A percentile compares a stretch with the other conserved stretches of the same genome.
Conservation (phyloP, 768 basidiomycete genomes). For the Russula olivacea region DNA sequence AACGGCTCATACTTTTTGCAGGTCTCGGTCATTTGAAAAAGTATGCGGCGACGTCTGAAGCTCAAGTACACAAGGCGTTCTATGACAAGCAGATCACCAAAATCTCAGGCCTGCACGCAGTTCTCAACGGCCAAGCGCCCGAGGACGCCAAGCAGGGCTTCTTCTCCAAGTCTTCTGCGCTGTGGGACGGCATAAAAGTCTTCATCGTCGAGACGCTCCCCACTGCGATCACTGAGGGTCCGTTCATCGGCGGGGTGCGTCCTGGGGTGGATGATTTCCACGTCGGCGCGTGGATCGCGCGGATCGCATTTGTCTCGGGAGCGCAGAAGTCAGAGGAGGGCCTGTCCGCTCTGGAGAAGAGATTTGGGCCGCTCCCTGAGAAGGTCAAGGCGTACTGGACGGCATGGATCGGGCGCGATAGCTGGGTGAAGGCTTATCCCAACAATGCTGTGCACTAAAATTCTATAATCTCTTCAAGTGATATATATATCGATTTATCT, state of each 20-base stretch:
- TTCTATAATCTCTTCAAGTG: background rate
- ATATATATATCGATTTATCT: background rate
- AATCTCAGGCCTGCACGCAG: constrained; percentile 38
- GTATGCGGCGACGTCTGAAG: constrained; percentile 33
- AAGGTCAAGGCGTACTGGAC: constrained; percentile 40
- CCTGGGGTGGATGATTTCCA: constrained; percentile 55
- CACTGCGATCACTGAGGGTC: constrained; percentile 35
- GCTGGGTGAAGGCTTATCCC: constrained; percentile 36
- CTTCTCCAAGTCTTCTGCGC: constrained; percentile 35
- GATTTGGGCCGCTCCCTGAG: constrained; percentile 35
- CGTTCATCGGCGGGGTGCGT: constrained; percentile 44
- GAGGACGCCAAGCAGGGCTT: constrained; percentile 36
- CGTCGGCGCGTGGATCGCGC: constrained; percentile 48
- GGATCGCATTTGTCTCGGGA: constrained; percentile 38
- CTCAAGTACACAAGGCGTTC: constrained; percentile 37
- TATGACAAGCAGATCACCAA: constrained; percentile 39
- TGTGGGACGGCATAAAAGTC: constrained; percentile 35
- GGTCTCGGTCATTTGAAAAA: constrained; percentile 42
- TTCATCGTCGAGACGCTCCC: constrained; percentile 41
- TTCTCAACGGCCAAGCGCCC: constrained; percentile 39
- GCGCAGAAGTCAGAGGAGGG: constrained; percentile 37
- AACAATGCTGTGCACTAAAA: constrained; percentile 27
- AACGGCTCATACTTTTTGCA: constrained; percentile 18
- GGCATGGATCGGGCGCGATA: constrained; percentile 41
- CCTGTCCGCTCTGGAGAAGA: constrained; percentile 36